phyloP scores from a whole-genome alignment of 73 alveolate species.

The Symbiodinium pilosum region DNA sequence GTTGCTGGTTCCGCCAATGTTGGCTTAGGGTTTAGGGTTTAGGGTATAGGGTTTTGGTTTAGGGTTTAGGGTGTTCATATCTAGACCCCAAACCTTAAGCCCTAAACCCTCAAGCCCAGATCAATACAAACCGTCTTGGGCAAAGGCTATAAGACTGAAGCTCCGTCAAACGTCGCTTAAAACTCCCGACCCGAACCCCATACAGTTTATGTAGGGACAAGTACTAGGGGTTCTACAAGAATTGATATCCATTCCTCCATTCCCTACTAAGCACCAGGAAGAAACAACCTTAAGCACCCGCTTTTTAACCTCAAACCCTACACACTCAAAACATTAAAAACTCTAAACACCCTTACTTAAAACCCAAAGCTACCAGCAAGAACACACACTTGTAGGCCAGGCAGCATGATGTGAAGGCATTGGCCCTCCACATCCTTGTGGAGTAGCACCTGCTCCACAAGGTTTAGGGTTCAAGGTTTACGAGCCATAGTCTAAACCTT shows the following conservation, averaged over 20 bases:
- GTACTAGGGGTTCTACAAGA: neutral
- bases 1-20: too few species aligned
- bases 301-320: neutral
- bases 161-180: too few species aligned
- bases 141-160: too few species aligned
- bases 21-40: neutral
- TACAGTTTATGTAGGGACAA: too few species aligned
- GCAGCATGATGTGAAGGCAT: neutral
- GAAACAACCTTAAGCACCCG: neutral
- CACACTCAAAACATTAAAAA: neutral
- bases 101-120: neutral
- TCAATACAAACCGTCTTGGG: too few species aligned
- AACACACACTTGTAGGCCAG: too few species aligned
- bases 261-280: too few species aligned
- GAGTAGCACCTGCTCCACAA: neutral
- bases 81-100: neutral
- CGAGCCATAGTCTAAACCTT: too few species aligned
- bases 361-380: neutral
- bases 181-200: too few species aligned
- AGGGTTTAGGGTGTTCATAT: too few species aligned
- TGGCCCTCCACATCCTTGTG: slow-evolving; percentile 23
- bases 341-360: neutral
- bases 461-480: too few species aligned
- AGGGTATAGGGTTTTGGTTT: neutral
- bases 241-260: too few species aligned